Evolutionary conservation across 2,329 filamentous ascomycete species (phyloP), one percentile per base, ranked within the genome.

Genomic region (Zarea fungicola): DNA sequence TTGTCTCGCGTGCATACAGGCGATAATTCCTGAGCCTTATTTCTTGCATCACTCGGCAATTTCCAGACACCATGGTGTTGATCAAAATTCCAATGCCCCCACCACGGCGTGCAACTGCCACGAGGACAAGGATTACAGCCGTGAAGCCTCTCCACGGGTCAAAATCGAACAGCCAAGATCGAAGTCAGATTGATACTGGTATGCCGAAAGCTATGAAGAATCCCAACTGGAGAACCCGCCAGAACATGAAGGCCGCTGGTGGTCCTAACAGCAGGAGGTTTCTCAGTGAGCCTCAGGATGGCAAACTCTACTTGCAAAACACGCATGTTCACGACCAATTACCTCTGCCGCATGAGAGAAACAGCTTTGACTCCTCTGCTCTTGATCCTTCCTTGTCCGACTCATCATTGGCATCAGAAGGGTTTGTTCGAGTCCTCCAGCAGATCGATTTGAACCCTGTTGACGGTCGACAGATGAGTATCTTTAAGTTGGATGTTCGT

Each of bases 161-260:
- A 14, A 45, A 47, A 23, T 36, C 37, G 11, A 36, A 11, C 29
- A 31, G 26, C 36, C 42, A 31, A 18, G 42, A 48, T 9, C 43
- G 59, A 56, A 9, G 61, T 62, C 51, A 47, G 10, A 7, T 43
- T 6, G 48, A 34, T 21, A 59, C 56, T 22, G 63, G 59, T 35
- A 59, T 61, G 32, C 42, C 51, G 7, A 60, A 65, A 50, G 65
- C 65, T 21, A 61, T 68, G 60, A 64, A 58, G 21, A 65, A 68
- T 23, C 64, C 63, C 13, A 58, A 68, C 42, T 68, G 65, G 65
- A 61, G 65, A 26, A 54, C 52, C 23, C 63, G 64, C 19, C 39
- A 42, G n/a, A 31, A 42, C 22, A 28, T 21, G 6, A 16, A 26
- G n/a, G 34, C 45, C 6, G 31, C 45, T 10, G 18, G 14, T 16